Percentiles rank a stretch among this genome's conserved stretches.
Conservation (phyloP, 169 alveolate species). For the Eimeria sp. region DNA sequence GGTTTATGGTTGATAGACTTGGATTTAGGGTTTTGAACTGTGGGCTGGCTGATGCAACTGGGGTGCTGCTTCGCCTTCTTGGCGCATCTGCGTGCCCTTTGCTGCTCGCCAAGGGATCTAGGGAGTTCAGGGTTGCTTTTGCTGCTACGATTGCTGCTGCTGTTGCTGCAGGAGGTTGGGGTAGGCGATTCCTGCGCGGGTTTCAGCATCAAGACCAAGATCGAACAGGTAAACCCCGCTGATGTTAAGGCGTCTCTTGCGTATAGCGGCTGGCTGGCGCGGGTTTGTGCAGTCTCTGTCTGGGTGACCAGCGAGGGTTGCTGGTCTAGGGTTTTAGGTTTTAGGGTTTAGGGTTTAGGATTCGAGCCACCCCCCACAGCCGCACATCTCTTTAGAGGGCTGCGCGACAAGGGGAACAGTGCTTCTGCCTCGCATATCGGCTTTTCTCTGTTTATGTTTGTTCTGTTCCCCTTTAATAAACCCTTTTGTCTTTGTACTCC, state of each 20-base stretch:
- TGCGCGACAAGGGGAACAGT: no score
- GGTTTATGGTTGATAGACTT: neutral
- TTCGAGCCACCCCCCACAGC: no score
- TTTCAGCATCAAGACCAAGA: conserved; percentile 4
- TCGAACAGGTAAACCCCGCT: conserved; percentile 11
- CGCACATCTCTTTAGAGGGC: no score
- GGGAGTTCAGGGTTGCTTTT: neutral
- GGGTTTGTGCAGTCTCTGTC: neutral
- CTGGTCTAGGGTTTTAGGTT: conserved; percentile 15
- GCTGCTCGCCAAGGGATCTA: neutral
- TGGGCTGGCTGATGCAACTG: neutral
- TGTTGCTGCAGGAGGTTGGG: conserved; percentile 49
- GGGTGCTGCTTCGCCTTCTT: neutral
- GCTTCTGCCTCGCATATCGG: neutral
- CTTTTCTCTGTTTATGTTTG: neutral
- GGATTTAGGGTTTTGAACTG: neutral
- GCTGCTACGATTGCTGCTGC: conserved; percentile 31
- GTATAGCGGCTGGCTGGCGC: no score
- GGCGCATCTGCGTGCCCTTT: neutral
- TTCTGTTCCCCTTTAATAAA: neutral
- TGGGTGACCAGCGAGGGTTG: neutral
- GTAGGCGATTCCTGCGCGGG: neutral
- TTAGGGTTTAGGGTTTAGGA: neutral
- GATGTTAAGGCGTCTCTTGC: neutral
- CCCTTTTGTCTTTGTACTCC: neutral